Evolutionary conservation across 225 moss, liverwort and hornwort species (phyloP).

Genomic region (Polytrichum formosum): DNA sequence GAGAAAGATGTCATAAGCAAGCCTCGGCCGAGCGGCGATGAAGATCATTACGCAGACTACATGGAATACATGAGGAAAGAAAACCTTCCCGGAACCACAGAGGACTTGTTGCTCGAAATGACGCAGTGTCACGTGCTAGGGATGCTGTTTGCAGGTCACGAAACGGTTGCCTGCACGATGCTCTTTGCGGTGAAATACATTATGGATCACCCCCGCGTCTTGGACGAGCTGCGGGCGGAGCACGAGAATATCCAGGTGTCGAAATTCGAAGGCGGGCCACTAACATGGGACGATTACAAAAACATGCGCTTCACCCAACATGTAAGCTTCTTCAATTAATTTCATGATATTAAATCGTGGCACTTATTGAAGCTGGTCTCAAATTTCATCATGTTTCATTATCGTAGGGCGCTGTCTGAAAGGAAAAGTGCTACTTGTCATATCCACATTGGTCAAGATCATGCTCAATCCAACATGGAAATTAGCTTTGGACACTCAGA

Average conservation of each 20-base stretch:
- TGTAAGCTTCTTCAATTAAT: constrained; percentile 10
- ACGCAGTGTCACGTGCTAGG: constrained; percentile 19
- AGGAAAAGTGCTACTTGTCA: too few species aligned
- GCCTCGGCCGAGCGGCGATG: constrained; percentile 13
- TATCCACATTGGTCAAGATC: not conserved
- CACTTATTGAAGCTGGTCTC: not conserved
- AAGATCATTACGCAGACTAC: constrained; percentile 21
- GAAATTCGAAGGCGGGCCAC: constrained; percentile 5
- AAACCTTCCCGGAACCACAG: constrained; percentile 12
- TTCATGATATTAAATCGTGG: not conserved
- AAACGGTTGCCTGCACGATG: constrained; percentile 20
- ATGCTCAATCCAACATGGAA: not conserved
- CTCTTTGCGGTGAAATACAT: constrained; percentile 25
- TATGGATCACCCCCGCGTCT: not conserved
- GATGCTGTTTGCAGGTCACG: constrained; percentile 23
- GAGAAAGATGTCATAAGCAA: constrained; percentile 22
- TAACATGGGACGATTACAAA: constrained; percentile 33
- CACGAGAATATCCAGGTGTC: constrained; percentile 13
- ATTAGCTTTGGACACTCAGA: not conserved
- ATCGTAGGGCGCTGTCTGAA: too few species aligned
- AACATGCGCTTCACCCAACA: constrained; percentile 30
- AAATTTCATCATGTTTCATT: too few species aligned
- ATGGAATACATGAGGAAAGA: constrained; percentile 18
- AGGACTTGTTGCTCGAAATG: constrained; percentile 11
- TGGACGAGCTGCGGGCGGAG: constrained; percentile 21